These are phyloP conservation scores for Penicillium vulpinum DNA, from an alignment of 2,329 filamentous ascomycete species.

Conservation along the genomic window DNA sequence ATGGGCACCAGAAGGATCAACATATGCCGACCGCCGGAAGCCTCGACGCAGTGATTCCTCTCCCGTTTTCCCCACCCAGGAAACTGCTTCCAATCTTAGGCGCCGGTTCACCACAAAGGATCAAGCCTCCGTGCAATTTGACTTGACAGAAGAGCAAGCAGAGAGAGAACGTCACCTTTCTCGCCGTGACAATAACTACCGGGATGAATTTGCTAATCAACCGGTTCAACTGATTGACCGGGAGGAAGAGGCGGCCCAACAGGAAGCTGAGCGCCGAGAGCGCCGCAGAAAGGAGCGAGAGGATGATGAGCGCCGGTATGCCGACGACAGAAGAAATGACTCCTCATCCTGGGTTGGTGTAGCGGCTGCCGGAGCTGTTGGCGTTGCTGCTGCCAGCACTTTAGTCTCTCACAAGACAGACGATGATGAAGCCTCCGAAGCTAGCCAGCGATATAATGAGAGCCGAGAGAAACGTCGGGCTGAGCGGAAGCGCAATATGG, in stretches of 20 bases:
- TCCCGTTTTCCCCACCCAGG: slow-evolving; percentile 41
- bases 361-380: slow-evolving; percentile 54
- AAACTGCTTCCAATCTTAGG: slow-evolving; percentile 29
- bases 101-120: slow-evolving; percentile 40
- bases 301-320: slow-evolving; percentile 16
- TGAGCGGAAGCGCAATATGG: slow-evolving; percentile 37
- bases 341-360: slow-evolving; percentile 35
- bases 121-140: slow-evolving; percentile 56
- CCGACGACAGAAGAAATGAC: slow-evolving; percentile 29
- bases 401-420: slow-evolving; percentile 37
- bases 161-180: slow-evolving; percentile 47
- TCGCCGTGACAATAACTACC: slow-evolving; percentile 25
- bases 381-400: slow-evolving; percentile 49
- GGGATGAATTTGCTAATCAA: slow-evolving; percentile 22
- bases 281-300: slow-evolving; percentile 23
- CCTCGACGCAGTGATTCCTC: slow-evolving; percentile 48
- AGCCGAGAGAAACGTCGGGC: slow-evolving; percentile 42
- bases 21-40: slow-evolving; percentile 13
- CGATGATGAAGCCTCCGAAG: slow-evolving; percentile 31
- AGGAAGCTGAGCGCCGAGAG: slow-evolving; percentile 22
- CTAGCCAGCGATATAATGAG: slow-evolving; percentile 37
- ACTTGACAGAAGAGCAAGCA: slow-evolving; percentile 58
- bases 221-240: slow-evolving; percentile 30
- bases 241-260: slow-evolving; percentile 26
- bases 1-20: slow-evolving; percentile 10